Conservation (phyloP, 768 basidiomycete genomes). For the Cystofilobasidium bisporidii region DNA sequence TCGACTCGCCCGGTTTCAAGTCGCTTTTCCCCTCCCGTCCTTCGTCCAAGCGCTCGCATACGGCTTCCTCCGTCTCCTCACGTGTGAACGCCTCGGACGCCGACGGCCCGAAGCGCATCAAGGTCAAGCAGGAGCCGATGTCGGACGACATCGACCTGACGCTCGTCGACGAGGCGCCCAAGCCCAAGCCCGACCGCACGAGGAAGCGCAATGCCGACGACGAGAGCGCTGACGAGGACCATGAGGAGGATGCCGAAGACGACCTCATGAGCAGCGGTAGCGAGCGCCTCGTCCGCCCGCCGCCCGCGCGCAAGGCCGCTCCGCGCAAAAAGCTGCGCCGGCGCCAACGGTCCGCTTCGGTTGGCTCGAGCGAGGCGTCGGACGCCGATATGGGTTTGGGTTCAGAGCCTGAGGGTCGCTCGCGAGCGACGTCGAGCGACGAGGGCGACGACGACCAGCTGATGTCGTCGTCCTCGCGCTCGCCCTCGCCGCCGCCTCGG, state of each 20-base stretch:
- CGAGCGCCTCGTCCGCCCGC: not conserved
- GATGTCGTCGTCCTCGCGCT: not conserved
- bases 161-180: not conserved
- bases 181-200: not conserved
- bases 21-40: not conserved
- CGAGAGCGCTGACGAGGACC: constrained; percentile 3
- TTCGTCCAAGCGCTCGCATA: not conserved
- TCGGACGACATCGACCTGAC: not conserved
- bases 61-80: not conserved
- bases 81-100: not conserved
- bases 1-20: not conserved
- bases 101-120: not conserved
- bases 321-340: not conserved
- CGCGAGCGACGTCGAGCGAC: not conserved
- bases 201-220: not conserved
- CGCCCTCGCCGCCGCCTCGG: constrained; percentile 8
- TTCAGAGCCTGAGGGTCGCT: not conserved
- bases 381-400: not conserved
- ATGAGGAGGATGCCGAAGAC: constrained; percentile 13
- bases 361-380: not conserved
- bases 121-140: constrained; percentile 2
- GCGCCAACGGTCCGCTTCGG: not conserved
- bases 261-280: constrained; percentile 1
- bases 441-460: not conserved
- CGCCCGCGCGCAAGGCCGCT: not conserved